These are phyloP conservation scores for Balakata baccata DNA, from an alignment of 345 rosid genomes.

Conservation along the genomic window DNA sequence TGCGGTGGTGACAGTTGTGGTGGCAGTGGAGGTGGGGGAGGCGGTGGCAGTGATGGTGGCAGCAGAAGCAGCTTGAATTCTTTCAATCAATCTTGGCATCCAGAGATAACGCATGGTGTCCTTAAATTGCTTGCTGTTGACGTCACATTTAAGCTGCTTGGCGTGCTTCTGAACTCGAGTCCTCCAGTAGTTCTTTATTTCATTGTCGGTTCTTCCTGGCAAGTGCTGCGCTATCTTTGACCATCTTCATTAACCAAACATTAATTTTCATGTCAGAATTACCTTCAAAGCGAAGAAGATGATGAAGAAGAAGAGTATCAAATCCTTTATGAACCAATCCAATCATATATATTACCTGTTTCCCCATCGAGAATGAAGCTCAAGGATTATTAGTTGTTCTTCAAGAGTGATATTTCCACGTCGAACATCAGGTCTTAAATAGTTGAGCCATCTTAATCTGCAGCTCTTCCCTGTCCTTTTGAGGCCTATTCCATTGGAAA, in stretches of 20 bases:
- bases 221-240: slow-evolving; percentile 36
- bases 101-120: slow-evolving; percentile 32
- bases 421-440: slow-evolving; percentile 36
- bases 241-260: slow-evolving; percentile 16
- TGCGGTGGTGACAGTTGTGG: slow-evolving; percentile 3
- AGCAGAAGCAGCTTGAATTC: slow-evolving; percentile 64
- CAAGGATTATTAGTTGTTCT: slow-evolving; percentile 38
- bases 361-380: slow-evolving; percentile 38
- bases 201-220: slow-evolving; percentile 38
- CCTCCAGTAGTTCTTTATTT: slow-evolving; percentile 37
- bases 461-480: slow-evolving; percentile 38
- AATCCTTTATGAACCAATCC: too few relatives aligned
- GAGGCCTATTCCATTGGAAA: slow-evolving; percentile 21
- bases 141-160: slow-evolving; percentile 38
- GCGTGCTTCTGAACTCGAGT: slow-evolving; percentile 39
- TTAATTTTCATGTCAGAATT: too few relatives aligned
- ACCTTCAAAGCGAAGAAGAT: too few relatives aligned
- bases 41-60: too few relatives aligned
- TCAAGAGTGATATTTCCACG: slow-evolving; percentile 39
- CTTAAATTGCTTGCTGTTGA: slow-evolving; percentile 40
- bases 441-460: slow-evolving; percentile 38
- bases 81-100: slow-evolving; percentile 30
- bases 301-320: too few relatives aligned
- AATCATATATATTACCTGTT: slow-evolving; percentile 17
- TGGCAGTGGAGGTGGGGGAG: slow-evolving; percentile 20